Base-by-base conservation (phyloP, 768 basidiomycete species). In the Mycena galericulata region DNA sequence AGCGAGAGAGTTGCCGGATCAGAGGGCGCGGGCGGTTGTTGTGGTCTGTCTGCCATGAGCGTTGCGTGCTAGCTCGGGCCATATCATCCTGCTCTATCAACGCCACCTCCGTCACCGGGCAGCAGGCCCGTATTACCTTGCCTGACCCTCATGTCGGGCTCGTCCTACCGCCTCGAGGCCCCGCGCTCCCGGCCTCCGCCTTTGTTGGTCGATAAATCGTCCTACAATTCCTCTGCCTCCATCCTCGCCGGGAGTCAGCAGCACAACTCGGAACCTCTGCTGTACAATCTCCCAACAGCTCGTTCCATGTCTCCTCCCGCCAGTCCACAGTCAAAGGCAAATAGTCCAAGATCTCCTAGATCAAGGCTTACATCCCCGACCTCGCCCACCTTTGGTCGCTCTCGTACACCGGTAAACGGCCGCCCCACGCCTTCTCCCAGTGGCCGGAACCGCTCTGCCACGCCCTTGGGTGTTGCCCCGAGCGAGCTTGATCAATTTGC, bases 401-500 rank as follows among this genome's bases (percentile, higher is more conserved):
- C 87, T 34, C 82, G 87, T 60, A 81, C 83, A 55, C 81, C 83
- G 15, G 81, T 85, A 69, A 85, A 79, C 69, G 86, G 86, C 17
- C 83, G 86, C 51, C 85, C 87, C 34, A 87, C 88, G 0, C 88
- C 90, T 6, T 88, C 89, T 10, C 89, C 89, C 6, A 84, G 83
- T 32, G 79, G 78, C 58, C 86, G 90, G 43, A 88, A 89, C 73
- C 87, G 92, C 69, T 92, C 92, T 22, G 80, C 85, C 5, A 93
- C 92, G 32, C 92, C 93, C 1, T 83, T 87, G n/a, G 89, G 87
- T 12, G 88, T 89, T 27, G 81, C 86, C 24, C 83, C 86, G 54
- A 89, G 82, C 69, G 94, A 95, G 73, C 82, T 95, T 27, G 94
- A 95, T 76, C 84, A 85, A 59, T 96, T 95, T 74, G 91, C 92